Evolutionary conservation across 129 eudicot genomes (phyloP).

Genomic region (Saussurea involucrata): DNA sequence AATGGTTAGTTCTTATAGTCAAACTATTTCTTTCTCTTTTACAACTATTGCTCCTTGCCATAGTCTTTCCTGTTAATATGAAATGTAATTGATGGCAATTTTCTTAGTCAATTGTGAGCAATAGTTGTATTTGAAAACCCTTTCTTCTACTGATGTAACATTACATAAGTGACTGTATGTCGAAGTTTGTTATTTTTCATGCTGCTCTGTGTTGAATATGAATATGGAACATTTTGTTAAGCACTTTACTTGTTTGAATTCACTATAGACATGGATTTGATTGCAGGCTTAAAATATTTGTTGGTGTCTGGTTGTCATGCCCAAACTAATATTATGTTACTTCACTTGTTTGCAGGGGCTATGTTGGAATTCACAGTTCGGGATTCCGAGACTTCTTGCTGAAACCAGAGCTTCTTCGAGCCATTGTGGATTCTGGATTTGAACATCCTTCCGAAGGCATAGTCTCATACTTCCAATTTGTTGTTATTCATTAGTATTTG

Average conservation of each 20-base stretch:
- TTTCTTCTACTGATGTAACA: background rate
- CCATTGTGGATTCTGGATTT: constrained; percentile 85
- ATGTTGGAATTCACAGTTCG: constrained; percentile 89
- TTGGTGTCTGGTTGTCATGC: background rate
- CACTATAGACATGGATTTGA: background rate
- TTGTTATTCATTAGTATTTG: background rate
- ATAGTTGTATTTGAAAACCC: background rate
- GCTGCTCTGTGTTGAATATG: background rate
- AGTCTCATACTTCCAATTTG: constrained; percentile 4
- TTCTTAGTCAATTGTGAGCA: background rate
- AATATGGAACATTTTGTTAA: background rate
- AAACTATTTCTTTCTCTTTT: background rate
- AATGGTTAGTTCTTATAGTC: too few relatives aligned
- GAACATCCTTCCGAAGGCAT: constrained; percentile 99
- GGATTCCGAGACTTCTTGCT: constrained; percentile 91
- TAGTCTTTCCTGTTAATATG: background rate
- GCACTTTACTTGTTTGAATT: background rate
- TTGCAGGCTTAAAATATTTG: background rate
- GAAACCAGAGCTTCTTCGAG: constrained; percentile 90
- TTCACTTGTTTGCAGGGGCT: constrained; percentile 52
- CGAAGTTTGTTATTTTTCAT: background rate
- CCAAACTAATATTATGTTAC: background rate
- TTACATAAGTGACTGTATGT: background rate
- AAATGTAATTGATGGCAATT: background rate
- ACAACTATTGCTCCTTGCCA: background rate